Evolutionary conservation across 176 grass and related monocot species (phyloP), one percentile per base, ranked within the genome.

Genomic region (Pharus latifolius): DNA sequence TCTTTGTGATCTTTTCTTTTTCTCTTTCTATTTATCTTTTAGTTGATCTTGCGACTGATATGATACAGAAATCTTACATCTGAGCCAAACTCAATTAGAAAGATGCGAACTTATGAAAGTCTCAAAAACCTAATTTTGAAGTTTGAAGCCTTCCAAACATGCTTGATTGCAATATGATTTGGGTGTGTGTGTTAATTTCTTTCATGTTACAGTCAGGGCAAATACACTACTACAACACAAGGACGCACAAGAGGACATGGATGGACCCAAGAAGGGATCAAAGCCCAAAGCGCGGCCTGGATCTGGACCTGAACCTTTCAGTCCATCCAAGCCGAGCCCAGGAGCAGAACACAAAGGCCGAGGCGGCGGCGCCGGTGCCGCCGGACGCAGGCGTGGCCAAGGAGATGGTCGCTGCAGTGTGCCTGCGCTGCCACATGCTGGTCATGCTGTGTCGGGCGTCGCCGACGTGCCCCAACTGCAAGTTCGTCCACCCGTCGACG

Each of bases 181-280:
- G n/a, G n/a, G n/a, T n/a, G n/a, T n/a, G n/a, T n/a, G 3, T n/a
- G 18, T 9, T 33, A 20, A 6, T 51, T 35, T 19, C 29, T 44
- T 42, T 35, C 14, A 0, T 19, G 56, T 63, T 72, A 23, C 47
- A 84, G 81, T 84, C 81, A 0, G 81, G 81, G 5, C 54, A 65
- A 34, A 84, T 84, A 45, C 56, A 78, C 73, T 84, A 60, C 55
- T 84, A 84, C 81, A 84, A 84, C 73, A 84, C 73, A 13, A 78
- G 73, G 57, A 84, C 81, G 18, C 73, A 78, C 44, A 72, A 77
- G 55, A 84, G 81, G 56, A 84, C 81, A 37, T 74, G 26, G 26
- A 53, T 24, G 4, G 75, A 79, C 32, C 76, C 83, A 1, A 60
- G 83, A 67, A 43, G 4, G 28, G 28, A 12, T n/a, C 50, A 33